These are phyloP conservation scores for Ophiostoma ips DNA, from an alignment of 2,329 filamentous ascomycete species.

Conservation along the genomic window DNA sequence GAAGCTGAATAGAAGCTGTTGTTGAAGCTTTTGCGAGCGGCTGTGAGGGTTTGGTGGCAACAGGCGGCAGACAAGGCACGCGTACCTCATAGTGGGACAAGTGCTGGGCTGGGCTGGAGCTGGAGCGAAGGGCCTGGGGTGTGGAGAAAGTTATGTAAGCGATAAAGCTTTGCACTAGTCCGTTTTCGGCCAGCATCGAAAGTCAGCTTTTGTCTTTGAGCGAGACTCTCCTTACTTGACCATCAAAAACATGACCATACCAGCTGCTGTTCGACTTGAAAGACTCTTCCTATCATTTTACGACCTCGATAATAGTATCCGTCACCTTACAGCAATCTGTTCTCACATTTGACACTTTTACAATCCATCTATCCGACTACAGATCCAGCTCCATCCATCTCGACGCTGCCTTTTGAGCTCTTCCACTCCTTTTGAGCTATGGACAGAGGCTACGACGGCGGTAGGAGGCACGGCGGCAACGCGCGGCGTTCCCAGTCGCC, in stretches of 20 bases:
- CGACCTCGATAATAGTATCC: no score
- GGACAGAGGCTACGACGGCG: not conserved
- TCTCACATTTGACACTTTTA: no score
- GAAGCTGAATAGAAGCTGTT: not conserved
- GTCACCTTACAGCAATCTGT: no score
- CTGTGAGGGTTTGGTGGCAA: not conserved
- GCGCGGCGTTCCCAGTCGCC: conserved; percentile 5
- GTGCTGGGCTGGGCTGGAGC: conserved; percentile 2
- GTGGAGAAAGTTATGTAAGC: conserved; percentile 2
- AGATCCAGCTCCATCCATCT: no score
- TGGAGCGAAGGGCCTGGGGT: not conserved
- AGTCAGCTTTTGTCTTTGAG: not conserved
- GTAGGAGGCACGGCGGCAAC: not conserved
- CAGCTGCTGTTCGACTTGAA: no score
- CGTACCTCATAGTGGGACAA: no score
- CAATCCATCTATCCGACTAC: no score
- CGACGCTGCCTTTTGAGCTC: no score
- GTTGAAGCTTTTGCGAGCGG: conserved; percentile 3
- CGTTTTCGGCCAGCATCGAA: no score
- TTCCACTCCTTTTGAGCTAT: not conserved
- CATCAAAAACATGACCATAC: no score
- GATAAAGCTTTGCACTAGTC: not conserved
- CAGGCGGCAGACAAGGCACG: conserved; percentile 13
- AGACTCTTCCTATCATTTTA: no score
- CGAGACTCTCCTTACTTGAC: no score